These are phyloP conservation scores for Aspergillus novoparasiticus DNA, from an alignment of 2,329 filamentous ascomycete genomes.

Conservation along the genomic window DNA sequence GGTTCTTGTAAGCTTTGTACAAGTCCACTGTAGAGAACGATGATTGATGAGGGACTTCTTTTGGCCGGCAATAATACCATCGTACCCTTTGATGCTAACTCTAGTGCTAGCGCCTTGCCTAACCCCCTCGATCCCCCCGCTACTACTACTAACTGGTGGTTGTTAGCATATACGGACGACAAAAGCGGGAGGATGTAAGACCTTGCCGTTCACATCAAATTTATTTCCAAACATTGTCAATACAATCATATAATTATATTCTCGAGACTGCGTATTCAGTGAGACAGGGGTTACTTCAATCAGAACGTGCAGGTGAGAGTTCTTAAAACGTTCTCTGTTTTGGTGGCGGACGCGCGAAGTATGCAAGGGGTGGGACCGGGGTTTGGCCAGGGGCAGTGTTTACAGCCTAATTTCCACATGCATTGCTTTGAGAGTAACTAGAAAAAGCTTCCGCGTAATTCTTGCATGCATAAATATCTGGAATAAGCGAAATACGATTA, in stretches of 20 bases:
- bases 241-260: neutral
- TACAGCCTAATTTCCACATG: neutral
- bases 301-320: neutral
- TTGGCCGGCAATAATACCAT: no score
- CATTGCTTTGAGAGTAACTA: neutral
- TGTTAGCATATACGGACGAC: neutral
- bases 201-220: slow-evolving; percentile 10
- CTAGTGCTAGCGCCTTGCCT: slow-evolving; percentile 8
- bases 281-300: neutral
- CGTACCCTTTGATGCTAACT: slow-evolving; percentile 10
- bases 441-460: neutral
- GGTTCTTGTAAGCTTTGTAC: neutral
- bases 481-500: neutral
- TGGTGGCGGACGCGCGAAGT: neutral
- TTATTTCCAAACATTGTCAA: neutral
- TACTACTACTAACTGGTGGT: slow-evolving; percentile 4
- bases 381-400: neutral
- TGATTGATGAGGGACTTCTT: neutral
- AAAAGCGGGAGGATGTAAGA: neutral
- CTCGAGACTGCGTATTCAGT: neutral
- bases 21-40: neutral
- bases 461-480: neutral
- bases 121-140: slow-evolving; percentile 11
- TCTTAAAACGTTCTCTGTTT: slow-evolving; percentile 4
- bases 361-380: neutral